Evolutionary conservation across 139 green algal genomes (phyloP).

Genomic region (Chlorella sp.): DNA sequence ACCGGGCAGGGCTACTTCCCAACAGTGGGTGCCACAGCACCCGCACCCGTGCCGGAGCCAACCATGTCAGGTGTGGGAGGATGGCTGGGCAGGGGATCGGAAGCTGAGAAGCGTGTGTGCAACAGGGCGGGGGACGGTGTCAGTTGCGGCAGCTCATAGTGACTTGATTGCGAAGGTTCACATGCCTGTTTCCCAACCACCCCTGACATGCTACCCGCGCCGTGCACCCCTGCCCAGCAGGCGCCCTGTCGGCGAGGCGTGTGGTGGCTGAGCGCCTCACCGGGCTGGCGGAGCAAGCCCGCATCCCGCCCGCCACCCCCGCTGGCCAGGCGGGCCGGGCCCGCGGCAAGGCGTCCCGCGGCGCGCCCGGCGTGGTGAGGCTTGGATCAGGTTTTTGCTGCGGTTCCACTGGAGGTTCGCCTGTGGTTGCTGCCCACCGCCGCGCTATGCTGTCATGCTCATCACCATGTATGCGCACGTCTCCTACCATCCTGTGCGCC

Average conservation of each 20-base stretch:
- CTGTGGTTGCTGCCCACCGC: too few relatives aligned
- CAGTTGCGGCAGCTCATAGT: too few relatives aligned
- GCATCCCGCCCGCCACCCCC: not conserved
- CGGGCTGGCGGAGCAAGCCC: not conserved
- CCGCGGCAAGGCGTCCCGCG: not conserved
- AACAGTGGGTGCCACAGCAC: not conserved
- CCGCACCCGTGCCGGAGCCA: not conserved
- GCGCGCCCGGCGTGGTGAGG: not conserved
- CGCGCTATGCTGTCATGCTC: too few relatives aligned
- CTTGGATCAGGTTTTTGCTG: too few relatives aligned
- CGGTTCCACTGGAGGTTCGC: too few relatives aligned
- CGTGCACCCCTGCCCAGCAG: not conserved
- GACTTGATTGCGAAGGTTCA: not conserved
- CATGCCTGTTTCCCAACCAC: not conserved
- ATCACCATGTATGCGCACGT: too few relatives aligned
- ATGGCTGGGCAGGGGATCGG: not conserved
- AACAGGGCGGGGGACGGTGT: too few relatives aligned
- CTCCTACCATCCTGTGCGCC: too few relatives aligned
- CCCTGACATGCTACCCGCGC: not conserved
- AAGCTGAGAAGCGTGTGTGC: too few relatives aligned
- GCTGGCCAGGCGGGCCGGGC: too few relatives aligned
- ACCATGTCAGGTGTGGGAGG: not conserved
- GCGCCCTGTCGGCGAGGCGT: not conserved
- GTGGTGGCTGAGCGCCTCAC: slow-evolving; percentile 9
- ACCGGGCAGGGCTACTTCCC: slow-evolving; percentile 5